phyloP scores from a whole-genome alignment of 257 asterid species.

The Thymus mandschuricus region DNA sequence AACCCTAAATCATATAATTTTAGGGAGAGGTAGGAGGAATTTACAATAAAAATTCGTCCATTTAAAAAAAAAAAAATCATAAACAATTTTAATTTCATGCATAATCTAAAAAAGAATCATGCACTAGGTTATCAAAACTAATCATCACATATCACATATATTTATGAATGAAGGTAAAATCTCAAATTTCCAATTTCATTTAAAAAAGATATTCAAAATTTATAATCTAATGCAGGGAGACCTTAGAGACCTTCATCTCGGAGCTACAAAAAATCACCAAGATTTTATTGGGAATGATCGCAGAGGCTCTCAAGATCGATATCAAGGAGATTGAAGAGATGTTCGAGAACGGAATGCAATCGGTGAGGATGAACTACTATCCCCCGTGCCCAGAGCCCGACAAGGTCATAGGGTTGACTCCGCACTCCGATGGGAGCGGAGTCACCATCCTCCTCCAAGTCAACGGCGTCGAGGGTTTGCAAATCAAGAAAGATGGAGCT shows the following conservation, averaged over 20 bases:
- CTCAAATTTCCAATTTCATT: too few species aligned
- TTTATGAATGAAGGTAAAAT: too few species aligned
- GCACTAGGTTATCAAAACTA: too few species aligned
- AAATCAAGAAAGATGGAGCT: conserved; percentile 58
- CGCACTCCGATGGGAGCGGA: conserved; percentile 67
- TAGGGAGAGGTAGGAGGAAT: too few species aligned
- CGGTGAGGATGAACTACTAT: conserved; percentile 62
- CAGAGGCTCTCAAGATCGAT: conserved; percentile 44
- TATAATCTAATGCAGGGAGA: conserved; percentile 43
- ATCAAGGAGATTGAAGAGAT: conserved; percentile 38
- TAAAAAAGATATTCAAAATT: too few species aligned
- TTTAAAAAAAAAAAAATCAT: too few species aligned
- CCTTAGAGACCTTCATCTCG: conserved; percentile 49
- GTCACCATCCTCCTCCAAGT: conserved; percentile 63
- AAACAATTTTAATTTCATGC: too few species aligned
- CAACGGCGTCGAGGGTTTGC: conserved; percentile 69
- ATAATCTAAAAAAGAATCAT: too few species aligned
- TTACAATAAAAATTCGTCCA: too few species aligned
- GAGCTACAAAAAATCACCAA: conserved; percentile 49
- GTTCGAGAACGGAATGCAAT: conserved; percentile 67
- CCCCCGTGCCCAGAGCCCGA: conserved; percentile 67
- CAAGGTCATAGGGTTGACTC: conserved; percentile 53
- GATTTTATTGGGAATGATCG: conserved; percentile 39
- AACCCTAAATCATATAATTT: too few species aligned
- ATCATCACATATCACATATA: too few species aligned